Evolutionary conservation across 805 yeast species (phyloP), one percentile per base, ranked within the genome.

Genomic region (Yamadazyma laniorum): DNA sequence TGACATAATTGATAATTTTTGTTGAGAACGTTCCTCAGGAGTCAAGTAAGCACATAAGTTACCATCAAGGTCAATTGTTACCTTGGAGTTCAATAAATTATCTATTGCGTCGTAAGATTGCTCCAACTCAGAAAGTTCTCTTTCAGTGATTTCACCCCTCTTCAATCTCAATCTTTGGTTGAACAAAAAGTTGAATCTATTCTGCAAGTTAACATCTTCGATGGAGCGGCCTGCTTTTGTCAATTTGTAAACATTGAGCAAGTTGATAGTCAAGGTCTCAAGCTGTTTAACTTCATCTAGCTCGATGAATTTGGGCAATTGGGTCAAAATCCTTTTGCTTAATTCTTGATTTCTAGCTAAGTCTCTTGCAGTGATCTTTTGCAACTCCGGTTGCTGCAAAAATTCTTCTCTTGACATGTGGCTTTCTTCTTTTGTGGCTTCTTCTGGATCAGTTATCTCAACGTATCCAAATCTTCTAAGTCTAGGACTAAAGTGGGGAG

Each of bases 401-500:
- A 65, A 70, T 53, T 84, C 87, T 55, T 85, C 84, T 61, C 95
- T 77, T 3, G 80, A 71, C 72, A 82, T 67, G 47, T 72, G 73
- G 9, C 66, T 66, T 53, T 72, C 79, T 60, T 87, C 96, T 29
- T 65, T 64, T 31, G 61, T 61, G 1, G 88, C 84, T 36, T 64
- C 69, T 21, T 55, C 61, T 11, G 66, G 61, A 43, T 81, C 78
- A 12, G 55, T 59, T 21, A 88, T 65, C 25, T 73, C 70, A 14
- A 65, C 70, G 50, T 75, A 76, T 1, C 97, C 97, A 50, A 91
- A 80, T 59, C 98, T 75, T 66, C 99, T 80, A 6, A 77, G 68
- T 32, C 89, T 74, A 29, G 98, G 96, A n/a, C 72, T 83, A 61
- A 90, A 91, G 60, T 93, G 98, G 5, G 91, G 85, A 12, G 87